A percentile compares a stretch with the other conserved stretches of the same genome.
These are phyloP conservation scores for Litchi chinensis DNA, from an alignment of 345 rosid species.

Conservation along the genomic window DNA sequence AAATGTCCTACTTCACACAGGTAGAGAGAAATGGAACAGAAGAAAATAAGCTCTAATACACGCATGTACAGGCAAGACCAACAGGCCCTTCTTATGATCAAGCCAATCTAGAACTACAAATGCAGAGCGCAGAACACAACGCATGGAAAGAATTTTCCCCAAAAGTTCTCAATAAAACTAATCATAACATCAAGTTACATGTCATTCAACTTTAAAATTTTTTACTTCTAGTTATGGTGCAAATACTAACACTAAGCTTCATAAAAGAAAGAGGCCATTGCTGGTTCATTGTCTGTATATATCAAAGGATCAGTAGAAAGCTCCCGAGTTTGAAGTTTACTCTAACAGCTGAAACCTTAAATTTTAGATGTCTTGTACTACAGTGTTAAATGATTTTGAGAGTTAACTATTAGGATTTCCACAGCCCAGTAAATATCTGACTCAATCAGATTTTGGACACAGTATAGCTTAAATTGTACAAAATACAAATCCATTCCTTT, in stretches of 20 bases:
- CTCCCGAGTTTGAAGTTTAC: background rate
- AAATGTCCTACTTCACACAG: background rate
- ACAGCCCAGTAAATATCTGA: background rate
- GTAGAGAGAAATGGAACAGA: background rate
- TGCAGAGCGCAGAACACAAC: background rate
- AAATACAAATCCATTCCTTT: background rate
- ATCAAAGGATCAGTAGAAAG: too few relatives aligned
- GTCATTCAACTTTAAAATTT: background rate
- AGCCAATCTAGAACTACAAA: background rate
- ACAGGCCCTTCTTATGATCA: background rate
- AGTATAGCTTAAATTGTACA: background rate
- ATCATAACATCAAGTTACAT: background rate
- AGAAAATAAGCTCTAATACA: background rate
- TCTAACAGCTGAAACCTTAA: background rate
- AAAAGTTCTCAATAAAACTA: background rate
- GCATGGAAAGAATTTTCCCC: background rate
- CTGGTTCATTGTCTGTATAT: background rate
- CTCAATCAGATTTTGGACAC: background rate
- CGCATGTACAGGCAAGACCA: background rate
- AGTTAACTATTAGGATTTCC: background rate
- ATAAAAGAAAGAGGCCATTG: background rate
- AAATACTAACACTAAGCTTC: background rate
- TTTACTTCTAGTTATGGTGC: background rate
- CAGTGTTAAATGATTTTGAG: background rate
- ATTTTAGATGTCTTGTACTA: background rate